A percentile compares a stretch with the other conserved stretches of the same genome.
Evolutionary conservation across 352 stramenopile species (phyloP).

Genomic region (Saprolegnia parasitica): DNA sequence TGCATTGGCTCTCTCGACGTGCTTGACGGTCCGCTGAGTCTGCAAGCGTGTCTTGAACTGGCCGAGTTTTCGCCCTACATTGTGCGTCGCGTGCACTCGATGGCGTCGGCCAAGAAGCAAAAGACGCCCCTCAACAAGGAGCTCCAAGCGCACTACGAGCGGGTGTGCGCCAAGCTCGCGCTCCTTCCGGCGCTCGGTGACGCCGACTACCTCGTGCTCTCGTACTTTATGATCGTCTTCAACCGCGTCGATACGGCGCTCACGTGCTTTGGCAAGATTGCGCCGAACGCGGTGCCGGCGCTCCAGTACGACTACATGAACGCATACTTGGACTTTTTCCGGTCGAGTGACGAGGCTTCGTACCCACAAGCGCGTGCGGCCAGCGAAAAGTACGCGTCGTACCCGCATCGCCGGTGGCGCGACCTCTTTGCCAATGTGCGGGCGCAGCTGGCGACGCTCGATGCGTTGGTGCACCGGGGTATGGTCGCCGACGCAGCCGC

Average conservation of each 20-base stretch:
- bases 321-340: slow-evolving; percentile 59
- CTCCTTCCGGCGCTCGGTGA: slow-evolving; percentile 32
- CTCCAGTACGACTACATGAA: slow-evolving; percentile 57
- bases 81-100: neutral
- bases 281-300: slow-evolving; percentile 9
- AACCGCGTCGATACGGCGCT: slow-evolving; percentile 39
- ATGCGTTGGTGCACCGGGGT: slow-evolving; percentile 34
- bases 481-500: neutral
- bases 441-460: slow-evolving; percentile 44
- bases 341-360: slow-evolving; percentile 15
- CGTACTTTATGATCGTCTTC: slow-evolving; percentile 49
- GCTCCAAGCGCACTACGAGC: slow-evolving; percentile 38
- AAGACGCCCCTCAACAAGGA: slow-evolving; percentile 35
- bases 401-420: slow-evolving; percentile 45
- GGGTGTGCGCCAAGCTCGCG: slow-evolving; percentile 41
- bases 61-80: slow-evolving; percentile 14
- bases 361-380: slow-evolving; percentile 41
- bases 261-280: slow-evolving; percentile 35
- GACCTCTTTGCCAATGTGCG: slow-evolving; percentile 41
- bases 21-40: neutral
- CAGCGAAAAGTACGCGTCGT: slow-evolving; percentile 37
- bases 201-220: slow-evolving; percentile 41
- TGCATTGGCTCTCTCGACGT: neutral
- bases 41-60: neutral
- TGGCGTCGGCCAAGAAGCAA: neutral